Base-by-base conservation (phyloP, 805 yeast species). In the Vanderwaltozyma verrucispora region DNA sequence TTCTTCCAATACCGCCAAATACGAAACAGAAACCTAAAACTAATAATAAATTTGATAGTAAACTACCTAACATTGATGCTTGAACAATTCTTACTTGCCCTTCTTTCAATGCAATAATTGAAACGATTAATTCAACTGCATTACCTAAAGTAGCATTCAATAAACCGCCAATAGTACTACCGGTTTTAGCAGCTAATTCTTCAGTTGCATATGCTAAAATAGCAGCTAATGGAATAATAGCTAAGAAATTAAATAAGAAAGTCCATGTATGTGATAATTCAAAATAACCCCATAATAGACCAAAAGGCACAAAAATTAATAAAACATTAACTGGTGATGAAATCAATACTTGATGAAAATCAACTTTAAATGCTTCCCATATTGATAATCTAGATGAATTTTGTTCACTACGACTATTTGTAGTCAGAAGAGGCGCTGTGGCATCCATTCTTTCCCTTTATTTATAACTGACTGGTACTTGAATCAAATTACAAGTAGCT, bases 61-160 rank as follows among this genome's bases (percentile, higher is more conserved):
- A 84, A 37, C 94, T 81, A 24, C 98, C 98, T 40, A 92, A 72
- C 97, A 92, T 89, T 16, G 95, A 83, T 2, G 97, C 95, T 63
- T 92, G 97, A 21, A 92, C 97, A 52, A 92, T 88, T 45, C 95
- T 72, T 36, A 92, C 77, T 62, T 92, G 96, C 48, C 85, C 83
- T 31, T 83, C 80, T 48, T 64, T 69, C 51, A 92, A 68, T 1
- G 98, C 98, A 48, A 92, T 86, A 20, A 92, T 68, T 2, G 95
- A 83, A 26, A 92, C 97, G 59, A 92, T 92, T 42, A 92, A 75
- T 64, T 92, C 98, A 17, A 92, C 96, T 2, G 97, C 97, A 59
- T 92, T 92, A 41, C 98, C 98, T 58, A 92, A 85, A 9, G 97
- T 88, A 2, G 98, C 98, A 63, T 92, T 92, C 52, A 92, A 69